Evolutionary conservation across 2,329 filamentous ascomycete genomes (phyloP), one percentile per base, ranked within the genome.

Genomic region (Cladosporium halotolerans): DNA sequence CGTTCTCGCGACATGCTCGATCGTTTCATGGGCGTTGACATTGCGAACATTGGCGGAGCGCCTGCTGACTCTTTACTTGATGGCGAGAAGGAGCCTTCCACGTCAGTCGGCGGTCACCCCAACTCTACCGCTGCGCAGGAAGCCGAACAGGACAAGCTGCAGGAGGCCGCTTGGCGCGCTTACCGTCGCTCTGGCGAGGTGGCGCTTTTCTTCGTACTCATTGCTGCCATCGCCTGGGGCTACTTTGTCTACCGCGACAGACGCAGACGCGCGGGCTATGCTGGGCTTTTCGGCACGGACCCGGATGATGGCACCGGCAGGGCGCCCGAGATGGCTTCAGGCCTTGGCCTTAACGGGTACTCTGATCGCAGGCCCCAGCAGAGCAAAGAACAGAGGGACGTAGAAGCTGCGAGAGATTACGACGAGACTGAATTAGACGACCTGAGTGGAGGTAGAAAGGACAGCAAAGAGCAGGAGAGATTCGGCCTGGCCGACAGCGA

Each of bases 1-100:
- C 85, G 90, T 56, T 87, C 85, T 16, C 83, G 92, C 57, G 93
- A 97, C 69, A 99, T 99, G 93, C 83, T 99, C 13, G 92, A 99
- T 71, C 87, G 93, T 39, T 96, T 99, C 73, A 89, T 97, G 80
- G 82, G 83, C 45, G 89, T 99, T 39, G 90, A 97, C 66, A 95
- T 97, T 60, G 86, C 82, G 62, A 86, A 81, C 65, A 95, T 96
- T 60, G 92, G 92, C 55, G 91, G 89, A 47, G 74, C 76, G 48
- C 89, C 90, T 0, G 80, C 84, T 1, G 87, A 95, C 69, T 90
- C 85, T 54, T 80, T 81, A 32, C 85, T 96, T 53, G 90, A 95
- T 65, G 91, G 91, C 53, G 88, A 95, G 69, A 89, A 90, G 68
- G 18, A 51, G 41, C 52, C 55, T 45, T 39, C 51, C 23, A 55